Evolutionary conservation across 495 filamentous ascomycete genomes (phyloP), one percentile per base, ranked within the genome.

Genomic region (Hypomontagnella submonticulosa): DNA sequence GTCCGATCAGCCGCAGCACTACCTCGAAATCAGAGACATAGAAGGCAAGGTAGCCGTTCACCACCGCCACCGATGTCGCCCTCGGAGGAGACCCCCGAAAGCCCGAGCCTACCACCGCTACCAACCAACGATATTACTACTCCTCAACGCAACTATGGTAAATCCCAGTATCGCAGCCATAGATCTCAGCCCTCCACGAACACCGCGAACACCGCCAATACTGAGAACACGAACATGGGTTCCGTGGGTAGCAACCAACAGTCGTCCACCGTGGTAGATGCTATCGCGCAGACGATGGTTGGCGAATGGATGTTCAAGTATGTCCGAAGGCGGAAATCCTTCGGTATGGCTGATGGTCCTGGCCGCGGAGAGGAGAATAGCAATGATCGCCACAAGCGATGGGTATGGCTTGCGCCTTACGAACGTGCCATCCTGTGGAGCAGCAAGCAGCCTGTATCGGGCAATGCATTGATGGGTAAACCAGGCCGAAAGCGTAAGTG

Each of bases 241-340:
- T 92, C 92, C 27, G 76, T 83, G 43, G 85, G 79, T 1, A 88
- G 87, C 65, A 77, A 81, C 2, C 82, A 84, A 40, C 88, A 92
- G 69, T 83, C 89, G 23, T 89, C 89, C 0, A 90, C 87, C 57
- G 95, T 98, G 23, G 93, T 98, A n/a, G 94, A 98, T 79, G 92
- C 95, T 11, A 98, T 99, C 76, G 93, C 95, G 3, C 92, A 96
- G 68, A 97, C 95, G 4, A 99, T 98, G 95, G 92, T 98, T 43
- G 95, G 95, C 32, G 95, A 98, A 71, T 99, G 95, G 95, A 98
- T 99, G 95, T 98, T 89, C 85, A 99, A 99, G 72, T 98, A 98
- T 72, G 90, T 98, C 38, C 86, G 95, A 38, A 87, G 92, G 73
- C 86, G 95, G 63, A 97, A 91, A 76, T 95, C 95, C 1, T 98